phyloP scores from a whole-genome alignment of 2,329 filamentous ascomycete species.

The Monosporascus sp. region DNA sequence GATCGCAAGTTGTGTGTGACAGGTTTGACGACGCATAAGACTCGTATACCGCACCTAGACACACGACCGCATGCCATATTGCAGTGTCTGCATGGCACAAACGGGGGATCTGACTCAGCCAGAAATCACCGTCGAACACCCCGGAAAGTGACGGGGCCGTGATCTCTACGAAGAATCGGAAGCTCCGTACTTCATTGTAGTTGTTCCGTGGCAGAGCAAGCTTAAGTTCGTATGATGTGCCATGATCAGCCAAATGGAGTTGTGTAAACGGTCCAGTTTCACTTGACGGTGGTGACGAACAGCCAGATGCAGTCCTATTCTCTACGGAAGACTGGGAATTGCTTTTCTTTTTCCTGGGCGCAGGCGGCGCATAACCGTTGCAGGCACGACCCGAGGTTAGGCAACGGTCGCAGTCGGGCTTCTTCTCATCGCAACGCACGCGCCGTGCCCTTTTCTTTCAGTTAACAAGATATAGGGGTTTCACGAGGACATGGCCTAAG shows the following conservation, averaged over 20 bases:
- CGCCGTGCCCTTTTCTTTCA: slow-evolving; percentile 3
- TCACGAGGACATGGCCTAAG: neutral
- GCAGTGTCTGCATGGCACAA: slow-evolving; percentile 13
- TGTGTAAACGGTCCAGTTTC: neutral
- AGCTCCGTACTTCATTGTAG: slow-evolving; percentile 6
- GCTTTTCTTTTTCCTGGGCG: neutral
- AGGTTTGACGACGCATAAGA: neutral
- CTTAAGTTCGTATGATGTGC: neutral
- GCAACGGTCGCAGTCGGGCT: slow-evolving; percentile 11
- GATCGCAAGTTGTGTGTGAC: neutral
- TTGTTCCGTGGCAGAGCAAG: slow-evolving; percentile 3
- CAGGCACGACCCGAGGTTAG: slow-evolving; percentile 8
- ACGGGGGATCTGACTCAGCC: slow-evolving; percentile 9
- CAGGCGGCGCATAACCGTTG: slow-evolving; percentile 5
- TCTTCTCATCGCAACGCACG: slow-evolving; percentile 13
- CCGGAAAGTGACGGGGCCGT: slow-evolving; percentile 11
- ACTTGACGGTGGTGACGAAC: neutral
- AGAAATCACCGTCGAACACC: slow-evolving; percentile 16
- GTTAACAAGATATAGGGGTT: neutral
- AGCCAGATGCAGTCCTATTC: neutral
- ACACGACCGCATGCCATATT: slow-evolving; percentile 17
- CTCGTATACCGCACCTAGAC: slow-evolving; percentile 14
- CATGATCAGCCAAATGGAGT: neutral
- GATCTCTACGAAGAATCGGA: slow-evolving; percentile 12
- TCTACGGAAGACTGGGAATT: neutral